Evolutionary conservation across 1,139 yeast genomes (phyloP).

Genomic region (Spathaspora sp.): DNA sequence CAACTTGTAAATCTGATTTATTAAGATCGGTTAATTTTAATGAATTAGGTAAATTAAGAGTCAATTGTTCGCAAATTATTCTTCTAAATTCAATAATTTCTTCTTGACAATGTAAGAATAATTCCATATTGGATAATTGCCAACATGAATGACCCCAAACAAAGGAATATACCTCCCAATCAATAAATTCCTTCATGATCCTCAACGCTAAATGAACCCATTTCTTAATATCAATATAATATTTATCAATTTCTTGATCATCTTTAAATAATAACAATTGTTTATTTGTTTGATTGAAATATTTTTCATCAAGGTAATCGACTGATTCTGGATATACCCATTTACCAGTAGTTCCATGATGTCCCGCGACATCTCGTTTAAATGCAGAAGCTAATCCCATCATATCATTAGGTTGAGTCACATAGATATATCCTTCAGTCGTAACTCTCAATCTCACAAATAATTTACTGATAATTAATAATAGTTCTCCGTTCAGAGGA

Average conservation of each 20-base stretch:
- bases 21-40: constrained; percentile 38
- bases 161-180: constrained; percentile 73
- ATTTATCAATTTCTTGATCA: constrained; percentile 6
- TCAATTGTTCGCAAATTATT: constrained; percentile 62
- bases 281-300: constrained; percentile 33
- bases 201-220: constrained; percentile 56
- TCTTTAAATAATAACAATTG: constrained; percentile 13
- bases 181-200: constrained; percentile 53
- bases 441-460: constrained; percentile 58
- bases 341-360: constrained; percentile 13
- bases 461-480: constrained; percentile 52
- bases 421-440: constrained; percentile 42
- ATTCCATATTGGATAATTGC: constrained; percentile 61
- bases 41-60: constrained; percentile 45
- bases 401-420: constrained; percentile 60
- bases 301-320: constrained; percentile 45
- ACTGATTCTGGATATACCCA: constrained; percentile 68
- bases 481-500: constrained; percentile 27
- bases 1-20: constrained; percentile 66
- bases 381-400: constrained; percentile 65
- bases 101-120: constrained; percentile 48
- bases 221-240: constrained; percentile 42
- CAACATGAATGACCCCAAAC: constrained; percentile 70
- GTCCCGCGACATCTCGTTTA: constrained; percentile 43
- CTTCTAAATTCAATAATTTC: constrained; percentile 48